A percentile compares a stretch with the other conserved stretches of the same genome.
Evolutionary conservation across 1,284 basidiomycete species (phyloP).

Genomic region (Lentinula novae-zelandiae): DNA sequence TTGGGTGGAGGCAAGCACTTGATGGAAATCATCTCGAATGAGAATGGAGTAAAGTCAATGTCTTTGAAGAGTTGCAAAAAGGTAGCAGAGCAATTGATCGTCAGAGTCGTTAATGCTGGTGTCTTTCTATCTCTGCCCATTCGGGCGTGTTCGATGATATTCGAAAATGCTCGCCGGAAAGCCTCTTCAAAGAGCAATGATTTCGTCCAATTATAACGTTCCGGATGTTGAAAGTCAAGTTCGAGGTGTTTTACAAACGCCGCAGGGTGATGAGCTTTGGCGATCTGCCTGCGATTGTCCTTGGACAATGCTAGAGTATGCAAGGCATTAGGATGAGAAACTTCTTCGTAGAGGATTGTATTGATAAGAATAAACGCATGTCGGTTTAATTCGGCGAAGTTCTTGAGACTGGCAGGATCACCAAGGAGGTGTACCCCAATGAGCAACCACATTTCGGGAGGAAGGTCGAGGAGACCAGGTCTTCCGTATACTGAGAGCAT

Average conservation of each 20-base stretch:
- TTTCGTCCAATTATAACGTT: not conserved
- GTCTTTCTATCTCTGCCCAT: not conserved
- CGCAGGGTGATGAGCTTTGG: not conserved
- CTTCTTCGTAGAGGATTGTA: not conserved
- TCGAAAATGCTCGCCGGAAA: not conserved
- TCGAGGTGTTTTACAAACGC: not conserved
- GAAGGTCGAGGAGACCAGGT: not conserved
- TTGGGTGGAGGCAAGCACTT: not conserved
- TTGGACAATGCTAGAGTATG: not conserved
- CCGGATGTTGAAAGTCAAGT: not conserved
- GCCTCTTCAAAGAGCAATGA: not conserved
- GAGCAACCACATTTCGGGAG: not conserved
- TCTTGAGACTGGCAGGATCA: not conserved
- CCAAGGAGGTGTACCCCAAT: not conserved
- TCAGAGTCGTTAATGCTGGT: not conserved
- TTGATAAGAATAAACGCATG: not conserved
- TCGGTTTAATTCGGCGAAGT: not conserved
- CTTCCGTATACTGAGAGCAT: not conserved
- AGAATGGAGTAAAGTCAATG: not conserved
- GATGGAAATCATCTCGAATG: not conserved
- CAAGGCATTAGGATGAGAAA: not conserved
- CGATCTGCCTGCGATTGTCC: not conserved
- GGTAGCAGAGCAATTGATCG: not conserved
- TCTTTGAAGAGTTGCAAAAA: not conserved
- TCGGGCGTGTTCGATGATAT: not conserved